These are phyloP conservation scores for Pseudodiploospora longispora DNA, from an alignment of 2,329 filamentous ascomycete genomes.

Conservation along the genomic window DNA sequence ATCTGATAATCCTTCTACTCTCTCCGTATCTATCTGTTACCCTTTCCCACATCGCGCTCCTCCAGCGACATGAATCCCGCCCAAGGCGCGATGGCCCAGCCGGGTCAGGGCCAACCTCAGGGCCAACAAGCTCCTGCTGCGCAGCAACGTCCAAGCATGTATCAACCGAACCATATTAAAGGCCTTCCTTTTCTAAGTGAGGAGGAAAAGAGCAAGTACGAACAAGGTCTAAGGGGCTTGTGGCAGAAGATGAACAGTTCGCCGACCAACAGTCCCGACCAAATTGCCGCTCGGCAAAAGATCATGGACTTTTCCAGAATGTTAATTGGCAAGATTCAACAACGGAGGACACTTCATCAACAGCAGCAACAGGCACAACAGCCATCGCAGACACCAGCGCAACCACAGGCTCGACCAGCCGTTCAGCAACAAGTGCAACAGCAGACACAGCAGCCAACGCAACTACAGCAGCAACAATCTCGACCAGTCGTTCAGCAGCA, in stretches of 20 bases:
- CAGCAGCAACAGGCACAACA: conserved; percentile 23
- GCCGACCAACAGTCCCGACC: conserved; percentile 38
- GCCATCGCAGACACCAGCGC: conserved; percentile 18
- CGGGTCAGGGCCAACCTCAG: conserved; percentile 15
- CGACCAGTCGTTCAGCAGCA: conserved; percentile 18
- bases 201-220: conserved; percentile 51
- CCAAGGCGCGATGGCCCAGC: conserved; percentile 16
- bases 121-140: conserved; percentile 16
- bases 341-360: conserved; percentile 27
- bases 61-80: conserved; percentile 16
- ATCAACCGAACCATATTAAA: conserved; percentile 44
- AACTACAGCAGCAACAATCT: conserved; percentile 21
- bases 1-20: too few species aligned
- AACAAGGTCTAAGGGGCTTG: conserved; percentile 44
- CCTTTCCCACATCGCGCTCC: not conserved
- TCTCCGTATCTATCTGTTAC: too few species aligned
- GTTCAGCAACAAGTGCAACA: conserved; percentile 17
- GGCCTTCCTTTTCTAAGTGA: conserved; percentile 40
- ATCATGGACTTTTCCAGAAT: conserved; percentile 54
- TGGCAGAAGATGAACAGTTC: conserved; percentile 46
- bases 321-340: conserved; percentile 44
- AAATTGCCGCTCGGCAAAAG: conserved; percentile 46
- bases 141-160: conserved; percentile 32
- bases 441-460: conserved; percentile 15
- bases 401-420: conserved; percentile 15